These are phyloP conservation scores for Verticillium longisporum DNA, from an alignment of 2,329 filamentous ascomycete genomes.

Conservation along the genomic window DNA sequence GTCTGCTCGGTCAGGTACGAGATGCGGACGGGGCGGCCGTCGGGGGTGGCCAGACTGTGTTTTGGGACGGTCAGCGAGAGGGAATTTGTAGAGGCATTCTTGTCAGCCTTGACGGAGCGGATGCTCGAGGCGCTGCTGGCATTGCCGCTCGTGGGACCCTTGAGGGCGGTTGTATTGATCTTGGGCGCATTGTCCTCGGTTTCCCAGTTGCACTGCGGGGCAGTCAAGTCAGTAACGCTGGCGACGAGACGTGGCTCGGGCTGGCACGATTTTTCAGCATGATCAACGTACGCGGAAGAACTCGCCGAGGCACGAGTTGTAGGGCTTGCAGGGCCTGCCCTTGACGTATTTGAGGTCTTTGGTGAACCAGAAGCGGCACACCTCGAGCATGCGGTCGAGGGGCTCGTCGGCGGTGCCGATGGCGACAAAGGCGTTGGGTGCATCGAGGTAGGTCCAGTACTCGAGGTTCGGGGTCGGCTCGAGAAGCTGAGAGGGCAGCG, in stretches of 20 bases:
- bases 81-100: slow-evolving; percentile 34
- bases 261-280: not conserved
- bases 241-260: not conserved
- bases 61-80: slow-evolving; percentile 46
- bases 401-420: slow-evolving; percentile 87
- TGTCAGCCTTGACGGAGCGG: slow-evolving; percentile 34
- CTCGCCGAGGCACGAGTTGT: slow-evolving; percentile 94
- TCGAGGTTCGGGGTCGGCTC: slow-evolving; percentile 96
- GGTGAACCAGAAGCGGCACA: slow-evolving; percentile 95
- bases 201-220: slow-evolving; percentile 82
- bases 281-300: slow-evolving; percentile 74
- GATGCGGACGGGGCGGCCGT: slow-evolving; percentile 59
- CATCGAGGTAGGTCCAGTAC: slow-evolving; percentile 98
- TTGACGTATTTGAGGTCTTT: slow-evolving; percentile 99
- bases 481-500: slow-evolving; percentile 86
- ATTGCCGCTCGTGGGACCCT: slow-evolving; percentile 23
- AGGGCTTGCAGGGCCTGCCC: slow-evolving; percentile 96
- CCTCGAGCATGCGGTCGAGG: slow-evolving; percentile 89
- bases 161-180: slow-evolving; percentile 45
- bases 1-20: slow-evolving; percentile 97
- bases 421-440: slow-evolving; percentile 79
- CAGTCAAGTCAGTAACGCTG: slow-evolving; percentile 12
- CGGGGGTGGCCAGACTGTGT: slow-evolving; percentile 31
- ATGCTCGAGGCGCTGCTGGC: slow-evolving; percentile 40
- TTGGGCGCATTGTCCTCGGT: slow-evolving; percentile 70